Evolutionary conservation across 441 rosid species (phyloP), one percentile per base, ranked within the genome.

Genomic region (Populus tomentosa): DNA sequence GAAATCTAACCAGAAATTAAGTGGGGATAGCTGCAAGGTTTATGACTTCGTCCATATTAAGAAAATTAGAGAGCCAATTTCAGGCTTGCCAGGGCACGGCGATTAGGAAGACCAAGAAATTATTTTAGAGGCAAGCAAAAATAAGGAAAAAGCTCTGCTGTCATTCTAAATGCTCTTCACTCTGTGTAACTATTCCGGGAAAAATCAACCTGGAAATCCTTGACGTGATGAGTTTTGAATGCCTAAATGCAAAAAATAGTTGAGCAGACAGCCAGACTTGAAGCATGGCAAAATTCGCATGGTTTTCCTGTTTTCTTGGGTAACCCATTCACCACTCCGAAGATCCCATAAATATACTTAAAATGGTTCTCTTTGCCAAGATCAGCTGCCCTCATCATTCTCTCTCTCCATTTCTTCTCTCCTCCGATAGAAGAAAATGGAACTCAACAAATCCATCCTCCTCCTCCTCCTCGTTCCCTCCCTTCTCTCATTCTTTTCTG

Each of bases 361-460:
- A 38, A 24, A 13, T 0, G 18, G 16, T 40, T n/a, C 18, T 8
- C 68, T 1, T 2, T 63, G 24, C 21, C 21, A 14, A 0, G 6
- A 23, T 71, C 16, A 46, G 56, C 10, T 24, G 14, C 2, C 21
- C 63, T 28, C 24, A 0, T 13, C 3, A 14, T 10, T 13, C 5
- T 46, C 56, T 62, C 68, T 62, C 70, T 7, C 14, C 33, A 32
- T 2, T 7, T 16, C 3, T 46, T 1, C 7, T 4, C 50, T 16
- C 10, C n/a, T 6, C 74, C 21, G 20, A 46, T 18, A 81, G 79
- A 76, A 62, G 61, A 67, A 18, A 64, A 81, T 74, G 86, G 81
- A 65, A 74, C 73, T 72, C 26, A 65, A 53, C 46, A 69, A 73
- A 6, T 40, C 50, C 71, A 67, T 74, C 72, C 13, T 59, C 13